phyloP scores from a whole-genome alignment of 2,329 filamentous ascomycete species.

The Clarireedia hainanense region DNA sequence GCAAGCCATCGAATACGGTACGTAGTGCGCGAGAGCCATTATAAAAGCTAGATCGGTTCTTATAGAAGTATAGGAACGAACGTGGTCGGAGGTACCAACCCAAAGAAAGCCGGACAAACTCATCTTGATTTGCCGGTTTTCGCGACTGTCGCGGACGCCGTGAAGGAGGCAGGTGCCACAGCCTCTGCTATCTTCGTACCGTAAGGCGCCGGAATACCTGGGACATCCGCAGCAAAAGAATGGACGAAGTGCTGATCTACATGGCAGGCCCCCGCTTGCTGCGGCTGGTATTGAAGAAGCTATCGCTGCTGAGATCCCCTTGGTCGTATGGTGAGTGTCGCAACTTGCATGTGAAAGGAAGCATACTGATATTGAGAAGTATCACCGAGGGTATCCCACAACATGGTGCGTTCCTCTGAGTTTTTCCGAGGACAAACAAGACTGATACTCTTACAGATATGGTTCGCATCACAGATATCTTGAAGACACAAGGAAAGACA shows the following conservation, averaged over 20 bases:
- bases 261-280: constrained; percentile 73
- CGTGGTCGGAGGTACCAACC: constrained; percentile 96
- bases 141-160: constrained; percentile 76
- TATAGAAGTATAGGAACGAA: constrained; percentile 64
- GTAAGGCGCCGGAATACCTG: constrained; percentile 38
- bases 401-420: constrained; percentile 50
- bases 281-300: constrained; percentile 96
- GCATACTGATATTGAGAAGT: constrained; percentile 27
- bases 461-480: constrained; percentile 96
- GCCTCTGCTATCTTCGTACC: constrained; percentile 96
- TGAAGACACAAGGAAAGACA: constrained; percentile 96
- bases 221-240: constrained; percentile 3
- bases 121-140: constrained; percentile 94
- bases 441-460: constrained; percentile 57
- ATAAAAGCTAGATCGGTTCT: constrained; percentile 21
- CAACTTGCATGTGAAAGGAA: constrained; percentile 14
- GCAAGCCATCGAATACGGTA: constrained; percentile 98
- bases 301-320: constrained; percentile 82
- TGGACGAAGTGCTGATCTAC: constrained; percentile 11
- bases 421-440: background rate
- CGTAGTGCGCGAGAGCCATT: constrained; percentile 18
- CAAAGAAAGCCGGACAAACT: constrained; percentile 89
- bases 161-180: constrained; percentile 83
- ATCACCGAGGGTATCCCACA: constrained; percentile 98
- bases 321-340: constrained; percentile 69